Evolutionary conservation across 352 stramenopile genomes (phyloP).

Genomic region (Aphanomyces cochlioides): DNA sequence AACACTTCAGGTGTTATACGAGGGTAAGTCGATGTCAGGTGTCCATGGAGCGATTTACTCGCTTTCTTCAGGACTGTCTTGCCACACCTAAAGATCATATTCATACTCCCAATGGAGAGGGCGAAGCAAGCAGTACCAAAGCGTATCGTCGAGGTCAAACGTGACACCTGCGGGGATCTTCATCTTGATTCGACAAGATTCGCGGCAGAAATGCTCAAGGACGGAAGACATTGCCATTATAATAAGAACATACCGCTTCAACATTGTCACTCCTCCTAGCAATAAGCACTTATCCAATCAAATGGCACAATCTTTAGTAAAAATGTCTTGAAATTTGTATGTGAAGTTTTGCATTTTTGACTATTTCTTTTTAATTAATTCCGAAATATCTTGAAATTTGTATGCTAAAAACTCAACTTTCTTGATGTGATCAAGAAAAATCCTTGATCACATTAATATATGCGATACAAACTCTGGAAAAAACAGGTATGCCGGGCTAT

Average conservation of each 20-base stretch:
- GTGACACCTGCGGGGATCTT: constrained; percentile 47
- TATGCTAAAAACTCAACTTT: background rate
- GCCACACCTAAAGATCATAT: constrained; percentile 30
- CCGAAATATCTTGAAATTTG: constrained; percentile 5
- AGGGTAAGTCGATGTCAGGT: constrained; percentile 31
- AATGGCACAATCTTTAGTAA: background rate
- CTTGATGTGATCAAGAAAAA: no score
- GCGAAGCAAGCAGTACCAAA: constrained; percentile 40
- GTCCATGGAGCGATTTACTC: constrained; percentile 47
- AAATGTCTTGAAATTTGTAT: constrained; percentile 13
- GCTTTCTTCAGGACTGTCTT: constrained; percentile 48
- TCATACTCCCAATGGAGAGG: background rate
- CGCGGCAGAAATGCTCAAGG: background rate
- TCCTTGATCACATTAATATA: no score
- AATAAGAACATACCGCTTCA: background rate
- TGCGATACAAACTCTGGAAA: no score
- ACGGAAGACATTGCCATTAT: background rate
- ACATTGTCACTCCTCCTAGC: constrained; percentile 1
- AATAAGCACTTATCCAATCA: constrained; percentile 3
- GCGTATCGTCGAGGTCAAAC: constrained; percentile 78
- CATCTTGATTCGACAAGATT: background rate
- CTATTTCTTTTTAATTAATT: background rate
- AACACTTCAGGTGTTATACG: background rate
- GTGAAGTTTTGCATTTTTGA: background rate
- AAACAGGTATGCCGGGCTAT: no score